phyloP scores from a whole-genome alignment of 2,329 filamentous ascomycete genomes.

The Hymenoscyphus albidus region DNA sequence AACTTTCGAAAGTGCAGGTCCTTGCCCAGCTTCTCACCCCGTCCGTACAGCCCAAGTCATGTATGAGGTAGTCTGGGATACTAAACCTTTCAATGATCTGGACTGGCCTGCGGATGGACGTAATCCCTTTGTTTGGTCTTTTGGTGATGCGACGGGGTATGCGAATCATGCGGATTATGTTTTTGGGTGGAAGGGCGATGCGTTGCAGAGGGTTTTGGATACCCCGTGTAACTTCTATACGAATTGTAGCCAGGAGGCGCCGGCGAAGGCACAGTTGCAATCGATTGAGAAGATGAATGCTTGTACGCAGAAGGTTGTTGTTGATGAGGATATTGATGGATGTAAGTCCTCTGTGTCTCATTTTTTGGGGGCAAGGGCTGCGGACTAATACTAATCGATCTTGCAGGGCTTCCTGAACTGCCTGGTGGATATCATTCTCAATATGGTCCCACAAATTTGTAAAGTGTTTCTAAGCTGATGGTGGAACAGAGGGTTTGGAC shows the following conservation, averaged over 20 bases:
- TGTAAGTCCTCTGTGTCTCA: slow-evolving; percentile 37
- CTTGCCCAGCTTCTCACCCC: slow-evolving; percentile 22
- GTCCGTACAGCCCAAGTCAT: slow-evolving; percentile 16
- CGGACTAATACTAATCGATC: neutral
- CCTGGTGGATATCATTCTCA: slow-evolving; percentile 11
- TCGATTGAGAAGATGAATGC: slow-evolving; percentile 43
- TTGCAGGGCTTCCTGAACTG: slow-evolving; percentile 7
- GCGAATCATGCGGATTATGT: slow-evolving; percentile 50
- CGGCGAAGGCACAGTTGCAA: slow-evolving; percentile 33
- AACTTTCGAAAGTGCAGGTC: slow-evolving; percentile 14
- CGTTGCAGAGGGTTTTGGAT: slow-evolving; percentile 47
- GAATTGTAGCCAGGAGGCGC: slow-evolving; percentile 37
- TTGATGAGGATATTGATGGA: slow-evolving; percentile 47
- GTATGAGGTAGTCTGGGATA: slow-evolving; percentile 48
- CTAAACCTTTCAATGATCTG: slow-evolving; percentile 40
- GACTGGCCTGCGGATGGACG: slow-evolving; percentile 43
- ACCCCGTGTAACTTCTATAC: slow-evolving; percentile 40
- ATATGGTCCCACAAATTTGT: neutral
- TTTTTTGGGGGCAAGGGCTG: slow-evolving; percentile 1
- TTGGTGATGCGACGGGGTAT: slow-evolving; percentile 43
- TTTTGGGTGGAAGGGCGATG: slow-evolving; percentile 48
- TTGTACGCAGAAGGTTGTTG: slow-evolving; percentile 45
- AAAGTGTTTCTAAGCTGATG: neutral
- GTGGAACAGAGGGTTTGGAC: neutral
- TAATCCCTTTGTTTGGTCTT: slow-evolving; percentile 42